Evolutionary conservation across 73 alveolate genomes (phyloP), one percentile per base, ranked within the genome.

Genomic region (Paramecium octaurelia): DNA sequence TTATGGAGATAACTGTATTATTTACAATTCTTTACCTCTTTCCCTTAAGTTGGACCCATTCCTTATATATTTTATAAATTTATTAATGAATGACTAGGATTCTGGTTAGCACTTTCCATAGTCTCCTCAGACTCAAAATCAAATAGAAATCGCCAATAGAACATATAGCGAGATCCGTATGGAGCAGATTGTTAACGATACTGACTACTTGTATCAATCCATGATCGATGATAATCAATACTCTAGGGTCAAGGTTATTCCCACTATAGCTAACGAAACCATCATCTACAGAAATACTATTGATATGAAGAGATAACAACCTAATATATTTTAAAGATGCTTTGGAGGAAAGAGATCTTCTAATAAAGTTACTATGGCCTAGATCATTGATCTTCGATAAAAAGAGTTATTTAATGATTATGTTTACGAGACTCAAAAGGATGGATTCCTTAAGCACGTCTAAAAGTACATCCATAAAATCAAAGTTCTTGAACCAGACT

Each of bases 1-100:
- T 38, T 69, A 64, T n/a, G 94, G 94, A 14, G 92, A 70, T 23
- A 89, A 83, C 94, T 89, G 27, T 44, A 46, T 40, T 16, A 80
- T 20, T 43, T 10, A 18, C 21, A n/a, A 29, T 23, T 34, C 8
- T 21, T 8, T 80, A 80, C 91, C 23, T 80, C 70, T 23, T 80
- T 80, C 4, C 91, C 91, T 80, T 80, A 80, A 20, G 64, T 80
- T 24, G 91, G 91, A 42, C 91, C 91, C 91, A 80, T 80, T 80
- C 31, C 69, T 18, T 54, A 54, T 54, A 54, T 54, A 35, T 34
- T 40, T 29, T 36, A 35, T 73, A 73, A 73, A 29, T 29, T 36
- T 73, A 73, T 29, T 64, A 64, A 64, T 27, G 48, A 64, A 9
- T 64, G 44, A 27, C 84, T 64, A 27, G 50, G 50, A 64, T 27